These are phyloP conservation scores for Dillenia turbinata DNA, from an alignment of 164 flowering plant genomes.

Conservation along the genomic window DNA sequence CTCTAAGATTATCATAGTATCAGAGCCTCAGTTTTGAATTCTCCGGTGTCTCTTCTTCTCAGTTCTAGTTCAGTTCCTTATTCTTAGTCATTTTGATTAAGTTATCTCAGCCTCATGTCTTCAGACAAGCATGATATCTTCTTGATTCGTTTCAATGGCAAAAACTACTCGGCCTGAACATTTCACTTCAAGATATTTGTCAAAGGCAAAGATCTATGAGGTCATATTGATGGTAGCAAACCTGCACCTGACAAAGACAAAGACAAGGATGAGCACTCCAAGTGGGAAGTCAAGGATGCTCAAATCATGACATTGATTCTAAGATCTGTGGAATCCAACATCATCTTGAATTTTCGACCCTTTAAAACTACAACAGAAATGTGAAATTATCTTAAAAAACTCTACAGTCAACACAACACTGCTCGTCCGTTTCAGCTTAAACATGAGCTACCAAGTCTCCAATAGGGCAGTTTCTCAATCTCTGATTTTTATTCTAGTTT, in stretches of 20 bases:
- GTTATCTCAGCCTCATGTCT: background rate
- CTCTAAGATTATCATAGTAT: background rate
- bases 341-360: background rate
- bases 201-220: background rate
- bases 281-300: slow-evolving; percentile 1
- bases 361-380: background rate
- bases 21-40: background rate
- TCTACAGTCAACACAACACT: slow-evolving; percentile 1
- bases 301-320: background rate
- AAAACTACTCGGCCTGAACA: background rate
- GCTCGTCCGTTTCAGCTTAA: slow-evolving; percentile 2
- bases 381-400: background rate
- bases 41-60: background rate
- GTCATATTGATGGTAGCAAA: background rate
- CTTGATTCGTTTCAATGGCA: background rate
- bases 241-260: background rate
- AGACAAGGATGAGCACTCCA: background rate
- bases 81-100: background rate
- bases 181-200: slow-evolving; percentile 2
- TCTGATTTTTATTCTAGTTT: background rate
- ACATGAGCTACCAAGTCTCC: background rate
- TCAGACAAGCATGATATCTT: background rate
- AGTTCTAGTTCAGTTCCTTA: background rate
- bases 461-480: background rate
- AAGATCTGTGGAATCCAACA: background rate